Evolutionary conservation across 2,329 filamentous ascomycete genomes (phyloP).

Genomic region (Alternaria arbusti): DNA sequence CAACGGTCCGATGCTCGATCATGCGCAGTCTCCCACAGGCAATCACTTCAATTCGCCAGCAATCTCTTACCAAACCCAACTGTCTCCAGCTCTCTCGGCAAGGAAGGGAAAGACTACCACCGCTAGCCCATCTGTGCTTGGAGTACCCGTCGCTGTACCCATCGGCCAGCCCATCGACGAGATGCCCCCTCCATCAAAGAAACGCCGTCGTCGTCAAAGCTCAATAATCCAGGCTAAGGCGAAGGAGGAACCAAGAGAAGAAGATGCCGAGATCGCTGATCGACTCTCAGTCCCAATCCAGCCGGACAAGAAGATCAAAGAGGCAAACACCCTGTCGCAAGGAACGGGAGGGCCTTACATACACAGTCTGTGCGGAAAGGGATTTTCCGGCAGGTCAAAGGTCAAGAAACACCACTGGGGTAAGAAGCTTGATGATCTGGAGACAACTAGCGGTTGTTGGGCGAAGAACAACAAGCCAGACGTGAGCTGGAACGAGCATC

Average conservation of each 20-base stretch:
- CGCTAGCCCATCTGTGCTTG: conserved; percentile 6
- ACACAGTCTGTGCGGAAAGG: conserved; percentile 39
- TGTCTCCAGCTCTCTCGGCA: background rate
- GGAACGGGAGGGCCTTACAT: conserved; percentile 21
- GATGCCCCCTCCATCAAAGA: conserved; percentile 15
- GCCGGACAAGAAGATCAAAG: background rate
- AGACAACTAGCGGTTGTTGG: conserved; percentile 43
- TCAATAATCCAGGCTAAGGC: background rate
- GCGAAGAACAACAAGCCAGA: conserved; percentile 37
- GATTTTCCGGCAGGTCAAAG: conserved; percentile 27
- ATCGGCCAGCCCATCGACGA: conserved; percentile 11
- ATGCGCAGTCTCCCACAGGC: background rate
- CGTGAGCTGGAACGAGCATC: conserved; percentile 39
- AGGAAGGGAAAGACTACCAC: background rate
- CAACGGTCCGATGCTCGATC: background rate
- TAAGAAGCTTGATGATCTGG: conserved; percentile 23
- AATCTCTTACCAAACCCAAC: background rate
- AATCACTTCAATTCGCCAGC: background rate
- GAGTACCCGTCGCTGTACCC: conserved; percentile 9
- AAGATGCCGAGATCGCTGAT: background rate
- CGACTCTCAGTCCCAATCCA: background rate
- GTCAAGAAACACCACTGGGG: conserved; percentile 48
- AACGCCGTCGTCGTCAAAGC: background rate
- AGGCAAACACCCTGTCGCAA: background rate
- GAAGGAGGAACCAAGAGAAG: background rate